Evolutionary conservation across 2,329 filamentous ascomycete genomes (phyloP).

Genomic region (Hypomyces perniciosus): DNA sequence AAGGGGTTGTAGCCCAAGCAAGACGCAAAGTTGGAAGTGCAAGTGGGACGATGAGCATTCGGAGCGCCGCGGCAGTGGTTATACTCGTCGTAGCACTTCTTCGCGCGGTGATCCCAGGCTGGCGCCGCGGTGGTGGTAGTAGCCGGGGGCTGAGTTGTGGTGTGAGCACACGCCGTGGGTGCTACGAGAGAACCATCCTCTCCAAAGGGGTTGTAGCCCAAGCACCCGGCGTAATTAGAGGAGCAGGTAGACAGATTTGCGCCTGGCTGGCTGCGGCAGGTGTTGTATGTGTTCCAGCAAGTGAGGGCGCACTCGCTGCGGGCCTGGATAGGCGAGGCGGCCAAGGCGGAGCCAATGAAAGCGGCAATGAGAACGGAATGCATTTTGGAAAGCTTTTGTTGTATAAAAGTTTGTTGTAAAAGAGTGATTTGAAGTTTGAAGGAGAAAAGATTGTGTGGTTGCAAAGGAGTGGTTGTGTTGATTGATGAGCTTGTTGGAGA

Average conservation of each 20-base stretch:
- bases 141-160: conserved; percentile 13
- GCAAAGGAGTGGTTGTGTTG: not conserved
- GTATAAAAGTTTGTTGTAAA: not conserved
- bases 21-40: not conserved
- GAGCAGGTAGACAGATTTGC: conserved; percentile 21
- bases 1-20: conserved; percentile 22
- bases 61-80: not conserved
- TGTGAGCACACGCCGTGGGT: conserved; percentile 16
- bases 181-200: conserved; percentile 11
- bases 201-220: conserved; percentile 21
- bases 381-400: not conserved
- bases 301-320: not conserved
- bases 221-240: conserved; percentile 20
- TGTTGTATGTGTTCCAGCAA: conserved; percentile 2
- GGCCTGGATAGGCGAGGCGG: not conserved
- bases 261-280: not conserved
- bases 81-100: not conserved
- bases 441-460: not conserved
- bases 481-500: too few species aligned
- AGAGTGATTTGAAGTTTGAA: not conserved
- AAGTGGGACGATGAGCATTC: not conserved
- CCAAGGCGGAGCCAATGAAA: not conserved
- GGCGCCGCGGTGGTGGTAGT: conserved; percentile 10
- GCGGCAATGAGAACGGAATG: conserved; percentile 1
- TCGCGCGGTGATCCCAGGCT: not conserved